Conservation (phyloP, 2,329 filamentous ascomycete genomes). For the Ophiostoma pallidulum region DNA sequence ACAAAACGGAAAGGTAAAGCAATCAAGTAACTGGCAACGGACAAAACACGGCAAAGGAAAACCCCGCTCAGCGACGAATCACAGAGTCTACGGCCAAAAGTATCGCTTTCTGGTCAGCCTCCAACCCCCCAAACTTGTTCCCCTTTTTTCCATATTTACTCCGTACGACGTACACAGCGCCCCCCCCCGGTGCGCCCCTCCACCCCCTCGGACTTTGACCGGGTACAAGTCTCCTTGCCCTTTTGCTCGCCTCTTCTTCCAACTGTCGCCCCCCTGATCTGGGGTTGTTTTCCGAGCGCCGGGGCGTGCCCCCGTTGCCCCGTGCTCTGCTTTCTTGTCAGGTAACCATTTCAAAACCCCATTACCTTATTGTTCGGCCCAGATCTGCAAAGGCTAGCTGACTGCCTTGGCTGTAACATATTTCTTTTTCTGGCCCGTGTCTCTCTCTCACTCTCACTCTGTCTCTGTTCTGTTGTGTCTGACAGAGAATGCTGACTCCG, state of each 20-base stretch:
- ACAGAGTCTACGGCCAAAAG: not conserved
- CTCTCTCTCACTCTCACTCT: not conserved
- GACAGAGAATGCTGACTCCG: too few species aligned
- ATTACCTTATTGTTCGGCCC: slow-evolving; percentile 11
- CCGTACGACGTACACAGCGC: too few species aligned
- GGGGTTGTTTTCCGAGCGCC: not conserved
- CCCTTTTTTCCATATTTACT: not conserved
- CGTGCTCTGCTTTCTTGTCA: slow-evolving; percentile 7
- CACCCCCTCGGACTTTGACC: not conserved
- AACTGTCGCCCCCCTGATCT: not conserved
- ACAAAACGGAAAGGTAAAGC: slow-evolving; percentile 7
- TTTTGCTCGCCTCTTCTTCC: not conserved
- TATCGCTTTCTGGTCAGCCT: not conserved
- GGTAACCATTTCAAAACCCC: slow-evolving; percentile 14
- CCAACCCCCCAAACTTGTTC: not conserved
- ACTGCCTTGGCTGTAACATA: too few species aligned
- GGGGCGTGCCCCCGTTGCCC: slow-evolving; percentile 2
- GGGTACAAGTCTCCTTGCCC: too few species aligned
- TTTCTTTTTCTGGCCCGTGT: not conserved
- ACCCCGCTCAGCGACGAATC: not conserved
- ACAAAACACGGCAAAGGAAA: not conserved
- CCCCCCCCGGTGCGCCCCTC: not conserved
- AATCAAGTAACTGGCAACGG: slow-evolving; percentile 7
- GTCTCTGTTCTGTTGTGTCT: not conserved
- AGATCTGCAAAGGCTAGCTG: not conserved